These are phyloP conservation scores for Grifola frondosa DNA, from an alignment of 1,284 basidiomycete species.

Conservation along the genomic window DNA sequence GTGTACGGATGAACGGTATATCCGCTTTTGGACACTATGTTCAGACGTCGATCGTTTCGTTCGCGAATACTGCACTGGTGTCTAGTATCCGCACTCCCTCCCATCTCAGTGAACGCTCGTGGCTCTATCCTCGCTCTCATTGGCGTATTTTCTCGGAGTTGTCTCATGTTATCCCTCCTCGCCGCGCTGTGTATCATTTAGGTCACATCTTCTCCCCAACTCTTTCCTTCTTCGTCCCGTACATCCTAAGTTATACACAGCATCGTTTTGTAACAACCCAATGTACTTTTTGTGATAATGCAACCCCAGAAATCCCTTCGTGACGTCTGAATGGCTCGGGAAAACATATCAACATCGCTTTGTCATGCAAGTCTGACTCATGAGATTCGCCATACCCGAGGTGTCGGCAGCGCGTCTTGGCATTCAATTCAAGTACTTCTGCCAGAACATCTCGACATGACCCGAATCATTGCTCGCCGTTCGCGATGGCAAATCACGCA, in stretches of 20 bases:
- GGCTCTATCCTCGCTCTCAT: not conserved
- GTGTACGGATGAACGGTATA: constrained; percentile 36
- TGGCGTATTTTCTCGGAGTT: not conserved
- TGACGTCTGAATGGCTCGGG: no score
- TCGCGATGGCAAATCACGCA: no score
- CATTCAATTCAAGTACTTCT: no score
- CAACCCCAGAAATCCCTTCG: no score
- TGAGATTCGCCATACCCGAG: no score
- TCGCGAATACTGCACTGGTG: constrained; percentile 10
- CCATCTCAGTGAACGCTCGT: constrained; percentile 3
- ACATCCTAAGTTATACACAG: constrained; percentile 17
- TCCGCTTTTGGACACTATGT: not conserved
- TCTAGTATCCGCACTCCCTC: constrained; percentile 5
- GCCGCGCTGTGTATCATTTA: constrained; percentile 12
- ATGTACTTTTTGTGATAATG: no score
- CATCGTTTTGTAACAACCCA: constrained; percentile 13
- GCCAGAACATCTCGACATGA: no score
- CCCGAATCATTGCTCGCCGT: no score
- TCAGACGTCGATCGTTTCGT: constrained; percentile 17
- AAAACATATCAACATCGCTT: no score
- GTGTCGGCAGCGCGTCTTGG: no score
- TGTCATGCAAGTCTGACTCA: no score
- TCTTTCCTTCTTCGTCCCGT: constrained; percentile 2
- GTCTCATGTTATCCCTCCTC: no score
- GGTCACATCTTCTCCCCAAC: constrained; percentile 1